A percentile compares a stretch with the other conserved stretches of the same genome.
These are phyloP conservation scores for Neonectria sp. DNA, from an alignment of 2,329 filamentous ascomycete genomes.

Conservation along the genomic window DNA sequence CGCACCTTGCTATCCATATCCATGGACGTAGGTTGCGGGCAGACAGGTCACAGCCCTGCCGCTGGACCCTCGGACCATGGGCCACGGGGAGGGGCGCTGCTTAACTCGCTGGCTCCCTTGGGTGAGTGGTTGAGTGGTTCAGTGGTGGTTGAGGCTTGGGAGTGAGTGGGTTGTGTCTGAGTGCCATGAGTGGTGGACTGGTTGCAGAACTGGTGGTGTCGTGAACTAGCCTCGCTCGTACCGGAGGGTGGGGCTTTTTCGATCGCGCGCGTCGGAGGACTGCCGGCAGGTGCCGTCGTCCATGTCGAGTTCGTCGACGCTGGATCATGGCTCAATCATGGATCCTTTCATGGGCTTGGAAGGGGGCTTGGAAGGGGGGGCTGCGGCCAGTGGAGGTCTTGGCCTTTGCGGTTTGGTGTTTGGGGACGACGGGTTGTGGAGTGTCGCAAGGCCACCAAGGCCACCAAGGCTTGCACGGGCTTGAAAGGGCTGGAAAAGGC, in stretches of 20 bases:
- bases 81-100: neutral
- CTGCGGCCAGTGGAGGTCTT: neutral
- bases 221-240: slow-evolving; percentile 26
- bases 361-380: neutral
- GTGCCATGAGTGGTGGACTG: slow-evolving; percentile 4
- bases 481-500: neutral
- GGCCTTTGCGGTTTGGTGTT: neutral
- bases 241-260: slow-evolving; percentile 17
- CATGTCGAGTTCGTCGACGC: slow-evolving; percentile 12
- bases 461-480: neutral
- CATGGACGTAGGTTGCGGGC: neutral
- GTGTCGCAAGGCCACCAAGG: neutral
- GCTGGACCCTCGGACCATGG: neutral
- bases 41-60: neutral
- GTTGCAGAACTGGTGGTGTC: slow-evolving; percentile 11
- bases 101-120: neutral
- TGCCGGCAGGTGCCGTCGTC: slow-evolving; percentile 30
- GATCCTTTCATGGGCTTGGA: neutral
- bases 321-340: slow-evolving; percentile 4
- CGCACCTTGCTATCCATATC: too few relatives aligned
- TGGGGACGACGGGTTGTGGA: neutral
- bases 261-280: slow-evolving; percentile 29
- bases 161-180: slow-evolving; percentile 4
- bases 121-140: neutral
- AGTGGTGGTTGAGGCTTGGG: neutral